Evolutionary conservation across 306 rosid genomes (phyloP), one percentile per base, ranked within the genome.

Genomic region (Trifolium subterraneum): DNA sequence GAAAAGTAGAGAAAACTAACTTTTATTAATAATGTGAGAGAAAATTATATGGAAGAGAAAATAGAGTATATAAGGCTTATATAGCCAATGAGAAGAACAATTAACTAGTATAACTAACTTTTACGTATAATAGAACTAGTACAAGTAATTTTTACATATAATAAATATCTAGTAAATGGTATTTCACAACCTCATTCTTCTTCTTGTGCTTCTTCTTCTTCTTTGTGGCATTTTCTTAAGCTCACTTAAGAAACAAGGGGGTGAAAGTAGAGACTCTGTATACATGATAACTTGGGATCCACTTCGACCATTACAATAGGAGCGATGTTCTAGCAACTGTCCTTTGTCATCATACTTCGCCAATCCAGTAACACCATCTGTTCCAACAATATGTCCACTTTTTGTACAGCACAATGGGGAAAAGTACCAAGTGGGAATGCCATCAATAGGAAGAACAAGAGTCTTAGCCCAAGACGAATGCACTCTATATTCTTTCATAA

Each of bases 391-490:
- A 7, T 50, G 4, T 7, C 55, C 55, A 50, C 20, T 44, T 13
- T 44, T 50, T 16, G 55, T 6, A 50, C 10, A 16, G 3, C 20
- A 16, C 16, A 50, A n/a, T 6, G 55, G 55, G 22, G 55, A n/a
- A 50, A 50, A 16, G 55, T 50, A 50, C 1, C 2, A 4, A 50
- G 20, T 50, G 55, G 22, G 22, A n/a, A 48, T n/a, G 10, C 8
- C 18, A 48, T 6, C 51, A 23, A 44, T 0, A 27, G 51, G 14
- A 31, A 76, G 48, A 22, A 36, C 75, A 18, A 70, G 29, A 7
- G 48, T 58, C 64, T 38, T 76, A 12, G 36, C 71, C 81, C 85
- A 81, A 58, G 78, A 81, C 10, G 78, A 64, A n/a, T 19, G 66
- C 74, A 56, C 69, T 31, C 13, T 45, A n/a, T 81, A 71, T 54